Base-by-base conservation (phyloP, 768 basidiomycete genomes). In the Macrolepiota albuminosa region DNA sequence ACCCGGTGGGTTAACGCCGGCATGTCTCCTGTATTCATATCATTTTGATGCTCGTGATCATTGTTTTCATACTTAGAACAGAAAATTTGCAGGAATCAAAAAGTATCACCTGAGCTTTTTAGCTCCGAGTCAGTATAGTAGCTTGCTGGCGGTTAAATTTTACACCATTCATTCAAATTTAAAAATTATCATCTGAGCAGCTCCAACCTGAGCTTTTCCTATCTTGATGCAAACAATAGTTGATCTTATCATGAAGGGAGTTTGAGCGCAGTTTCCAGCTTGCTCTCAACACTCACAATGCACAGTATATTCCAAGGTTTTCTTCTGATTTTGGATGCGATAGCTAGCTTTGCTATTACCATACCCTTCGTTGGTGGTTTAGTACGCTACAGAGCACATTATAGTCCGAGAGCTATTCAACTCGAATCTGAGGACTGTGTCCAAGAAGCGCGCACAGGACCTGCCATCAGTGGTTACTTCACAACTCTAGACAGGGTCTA, bases 391-490 rank as follows among this genome's bases (percentile, higher is more conserved):
- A 78, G 91, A 71, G 88, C 88, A 21, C 90, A 93, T 68, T 93
- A 88, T 75, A 90, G 87, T 65, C 91, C 91, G 1, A 89, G 87
- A 69, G 88, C 87, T 36, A 81, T 93, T 37, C 87, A 86, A 54
- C 79, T 93, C 31, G 89, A 91, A 68, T 74, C 79, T n/a, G 61
- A 56, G 31, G 88, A 89, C 26, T 84, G 79, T 49, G 85, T 81
- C 8, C 43, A 18, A 46, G 45, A 47, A 56, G 34, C 33, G 14
- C 79, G 88, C 63, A 85, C 87, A 4, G 87, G 86, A 4, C 91
- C 91, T 60, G 78, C 87, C 8, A 78, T 93, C 56, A 80, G 79
- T 11, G 84, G 86, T 1, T 90, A 85, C 73, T 81, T 89, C 64
- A 82, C 77, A 14, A 93, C 93, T 88, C 67, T 91, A 54, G 66